Evolutionary conservation across 179 eudicot genomes (phyloP), one percentile per base, ranked within the genome.

Genomic region (Spergularia azorica): DNA sequence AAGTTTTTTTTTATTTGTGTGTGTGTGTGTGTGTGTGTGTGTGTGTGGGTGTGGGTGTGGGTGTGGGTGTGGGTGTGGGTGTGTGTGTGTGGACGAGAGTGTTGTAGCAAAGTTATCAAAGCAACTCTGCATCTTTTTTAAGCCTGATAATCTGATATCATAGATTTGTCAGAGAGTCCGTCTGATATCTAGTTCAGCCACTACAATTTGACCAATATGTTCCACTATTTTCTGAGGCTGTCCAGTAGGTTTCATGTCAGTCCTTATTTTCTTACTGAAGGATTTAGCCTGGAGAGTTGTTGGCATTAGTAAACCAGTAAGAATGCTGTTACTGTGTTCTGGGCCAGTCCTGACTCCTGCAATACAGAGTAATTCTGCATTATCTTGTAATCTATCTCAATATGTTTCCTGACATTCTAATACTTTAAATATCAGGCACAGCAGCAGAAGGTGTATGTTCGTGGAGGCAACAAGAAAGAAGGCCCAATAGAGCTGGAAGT

Each of bases 401-500:
- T 14, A 41, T 41, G 39, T 61, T 9, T 14, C 20, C 15, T 67
- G 8, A 32, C 65, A 74, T 11, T 50, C 16, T 68, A 41, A 67
- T 55, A 15, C 15, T 39, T 54, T 58, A 41, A 9, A 17, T 63
- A 69, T 5, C 10, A 11, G 69, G 69, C 11, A 67, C 26, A 20
- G 67, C 79, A 82, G 84, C 80, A 79, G 66, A 85, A 82, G 86
- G 86, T 82, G 9, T 81, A 83, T 48, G 92, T 88, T 65, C 83
- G 82, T 58, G 85, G 85, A 71, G 85, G 86, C 59, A 75, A 84
- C 83, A 79, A 73, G 58, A 87, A 88, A 79, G 82, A 73, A n/a
- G 90, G 81, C 38, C 82, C 90, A 52, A 20, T 89, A 72, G 92
- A 87, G 79, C 84, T 90, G 60, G 95, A 90, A 18, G 91, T 90